phyloP scores from a whole-genome alignment of 192 early-diverging fungal species.

The Podila epicladia region DNA sequence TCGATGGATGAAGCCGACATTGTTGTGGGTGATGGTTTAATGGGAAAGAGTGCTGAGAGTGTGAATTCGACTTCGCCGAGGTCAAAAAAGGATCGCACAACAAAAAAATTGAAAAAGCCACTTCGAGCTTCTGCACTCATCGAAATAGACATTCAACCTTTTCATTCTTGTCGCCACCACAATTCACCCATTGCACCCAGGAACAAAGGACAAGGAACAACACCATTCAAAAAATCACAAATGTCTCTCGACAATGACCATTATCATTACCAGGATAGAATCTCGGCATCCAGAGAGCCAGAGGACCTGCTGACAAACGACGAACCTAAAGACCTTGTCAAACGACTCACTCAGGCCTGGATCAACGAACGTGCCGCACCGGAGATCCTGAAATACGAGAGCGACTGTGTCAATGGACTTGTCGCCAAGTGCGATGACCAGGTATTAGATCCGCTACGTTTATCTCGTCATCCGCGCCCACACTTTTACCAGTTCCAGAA shows the following conservation, averaged over 20 bases:
- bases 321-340: constrained; percentile 50
- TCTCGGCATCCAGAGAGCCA: constrained; percentile 20
- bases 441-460: constrained; percentile 23
- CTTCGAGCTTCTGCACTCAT: neutral
- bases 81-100: neutral
- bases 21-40: neutral
- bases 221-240: neutral
- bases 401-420: constrained; percentile 53
- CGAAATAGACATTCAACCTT: neutral
- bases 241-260: constrained; percentile 22
- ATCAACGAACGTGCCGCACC: constrained; percentile 76
- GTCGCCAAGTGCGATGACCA: constrained; percentile 67
- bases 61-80: neutral
- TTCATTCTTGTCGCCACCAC: neutral
- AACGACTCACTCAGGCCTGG: constrained; percentile 66
- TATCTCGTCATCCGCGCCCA: neutral
- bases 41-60: neutral
- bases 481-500: neutral
- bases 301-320: neutral
- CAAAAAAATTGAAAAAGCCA: constrained; percentile 2
- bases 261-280: constrained; percentile 7
- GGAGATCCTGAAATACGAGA: constrained; percentile 66
- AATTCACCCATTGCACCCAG: neutral
- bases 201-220: neutral
- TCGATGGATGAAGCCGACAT: constrained; percentile 55